A percentile compares a stretch with the other conserved stretches of the same genome.
These are phyloP conservation scores for Rubia balearica DNA, from an alignment of 305 asterid species.

Conservation along the genomic window DNA sequence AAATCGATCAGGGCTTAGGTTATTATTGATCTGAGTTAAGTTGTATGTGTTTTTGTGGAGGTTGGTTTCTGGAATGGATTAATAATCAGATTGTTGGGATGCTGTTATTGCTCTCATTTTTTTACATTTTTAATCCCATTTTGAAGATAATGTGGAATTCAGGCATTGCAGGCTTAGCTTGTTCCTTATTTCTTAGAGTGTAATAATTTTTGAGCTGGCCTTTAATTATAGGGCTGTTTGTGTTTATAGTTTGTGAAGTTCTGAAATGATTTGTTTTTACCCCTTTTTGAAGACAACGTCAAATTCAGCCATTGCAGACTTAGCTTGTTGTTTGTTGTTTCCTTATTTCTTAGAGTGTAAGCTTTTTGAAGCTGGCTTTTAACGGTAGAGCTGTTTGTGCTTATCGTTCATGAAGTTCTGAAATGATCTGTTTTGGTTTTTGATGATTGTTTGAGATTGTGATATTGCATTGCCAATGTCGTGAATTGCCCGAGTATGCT, in stretches of 20 bases:
- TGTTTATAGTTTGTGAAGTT: neutral
- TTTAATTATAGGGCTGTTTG: neutral
- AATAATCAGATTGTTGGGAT: constrained; percentile 13
- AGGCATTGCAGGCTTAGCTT: neutral
- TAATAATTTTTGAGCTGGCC: neutral
- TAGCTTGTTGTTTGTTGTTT: neutral
- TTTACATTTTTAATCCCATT: neutral
- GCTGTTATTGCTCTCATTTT: neutral
- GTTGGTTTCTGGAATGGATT: neutral
- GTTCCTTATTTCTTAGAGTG: neutral
- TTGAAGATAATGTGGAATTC: neutral
- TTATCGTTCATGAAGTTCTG: neutral
- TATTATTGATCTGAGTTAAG: neutral
- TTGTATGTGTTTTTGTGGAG: constrained; percentile 3
- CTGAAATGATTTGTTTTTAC: neutral
- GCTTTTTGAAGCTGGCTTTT: neutral
- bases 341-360: neutral
- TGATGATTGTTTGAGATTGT: neutral
- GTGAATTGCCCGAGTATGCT: neutral
- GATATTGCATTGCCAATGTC: neutral
- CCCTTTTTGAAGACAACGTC: neutral
- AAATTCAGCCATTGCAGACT: neutral
- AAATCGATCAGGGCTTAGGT: constrained; percentile 35
- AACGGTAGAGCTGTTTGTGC: neutral
- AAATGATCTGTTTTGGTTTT: neutral